Conservation (phyloP, 805 yeast genomes). For the Myxozyma udenii region DNA sequence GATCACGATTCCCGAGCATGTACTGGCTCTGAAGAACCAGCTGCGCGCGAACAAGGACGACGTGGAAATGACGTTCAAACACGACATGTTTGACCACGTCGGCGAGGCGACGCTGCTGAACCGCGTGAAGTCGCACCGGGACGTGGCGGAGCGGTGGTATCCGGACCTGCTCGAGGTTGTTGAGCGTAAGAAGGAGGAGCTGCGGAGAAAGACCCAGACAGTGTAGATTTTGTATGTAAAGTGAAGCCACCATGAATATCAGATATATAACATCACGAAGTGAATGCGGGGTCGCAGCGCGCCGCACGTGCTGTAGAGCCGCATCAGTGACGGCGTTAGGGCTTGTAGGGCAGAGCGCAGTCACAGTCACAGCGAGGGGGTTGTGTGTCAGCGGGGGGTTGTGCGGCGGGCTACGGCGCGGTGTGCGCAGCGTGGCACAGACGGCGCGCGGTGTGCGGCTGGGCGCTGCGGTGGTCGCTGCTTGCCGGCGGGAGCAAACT, state of each 20-base stretch:
- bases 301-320: too few species aligned
- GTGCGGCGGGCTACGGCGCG: too few species aligned
- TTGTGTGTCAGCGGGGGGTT: too few species aligned
- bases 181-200: slow-evolving; percentile 10
- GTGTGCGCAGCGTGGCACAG: too few species aligned
- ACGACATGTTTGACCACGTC: slow-evolving; percentile 31
- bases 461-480: too few species aligned
- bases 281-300: background rate
- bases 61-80: slow-evolving; percentile 23
- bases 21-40: slow-evolving; percentile 11
- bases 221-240: background rate
- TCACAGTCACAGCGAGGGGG: too few species aligned
- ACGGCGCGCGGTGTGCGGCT: too few species aligned
- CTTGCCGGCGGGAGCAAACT: too few species aligned
- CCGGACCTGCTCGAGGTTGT: slow-evolving; percentile 35
- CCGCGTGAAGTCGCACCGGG: slow-evolving; percentile 43
- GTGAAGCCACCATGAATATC: background rate
- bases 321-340: too few species aligned
- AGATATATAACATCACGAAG: background rate
- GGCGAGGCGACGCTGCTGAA: slow-evolving; percentile 46
- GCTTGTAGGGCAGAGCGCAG: too few species aligned
- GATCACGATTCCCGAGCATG: slow-evolving; percentile 18
- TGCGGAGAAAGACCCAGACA: slow-evolving; percentile 9
- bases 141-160: slow-evolving; percentile 44
- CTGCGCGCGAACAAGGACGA: slow-evolving; percentile 16